phyloP scores from a whole-genome alignment of 2,329 filamentous ascomycete species.

The Botrytis tulipae region DNA sequence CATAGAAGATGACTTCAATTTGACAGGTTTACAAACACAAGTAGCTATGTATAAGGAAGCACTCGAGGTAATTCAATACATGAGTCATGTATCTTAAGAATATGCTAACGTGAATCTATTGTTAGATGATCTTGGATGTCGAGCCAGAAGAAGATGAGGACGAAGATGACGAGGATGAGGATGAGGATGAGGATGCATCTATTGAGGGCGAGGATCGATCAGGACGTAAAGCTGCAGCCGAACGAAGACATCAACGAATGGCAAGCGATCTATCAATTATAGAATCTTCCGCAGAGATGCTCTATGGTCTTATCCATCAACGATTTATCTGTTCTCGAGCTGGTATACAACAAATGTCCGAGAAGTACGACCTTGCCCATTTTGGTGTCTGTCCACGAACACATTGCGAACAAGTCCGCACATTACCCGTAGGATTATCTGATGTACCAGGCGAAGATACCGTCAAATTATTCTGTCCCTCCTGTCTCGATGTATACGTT shows the following conservation, averaged over 20 bases:
- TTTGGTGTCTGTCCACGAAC: slow-evolving; percentile 96
- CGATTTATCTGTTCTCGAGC: slow-evolving; percentile 95
- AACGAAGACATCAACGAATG: slow-evolving; percentile 78
- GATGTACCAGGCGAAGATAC: slow-evolving; percentile 96
- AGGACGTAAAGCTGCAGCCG: slow-evolving; percentile 48
- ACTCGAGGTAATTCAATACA: slow-evolving; percentile 60
- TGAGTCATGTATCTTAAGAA: background rate
- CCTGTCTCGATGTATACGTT: slow-evolving; percentile 94
- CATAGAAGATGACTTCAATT: slow-evolving; percentile 99
- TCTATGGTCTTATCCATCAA: slow-evolving; percentile 97
- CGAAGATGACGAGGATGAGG: slow-evolving; percentile 67
- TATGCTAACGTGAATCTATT: slow-evolving; percentile 23
- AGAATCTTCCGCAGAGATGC: slow-evolving; percentile 94
- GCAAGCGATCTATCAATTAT: slow-evolving; percentile 92
- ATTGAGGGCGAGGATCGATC: slow-evolving; percentile 60
- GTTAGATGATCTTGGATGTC: slow-evolving; percentile 92
- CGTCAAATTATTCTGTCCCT: slow-evolving; percentile 96
- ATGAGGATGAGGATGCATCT: slow-evolving; percentile 68
- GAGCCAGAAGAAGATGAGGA: slow-evolving; percentile 94
- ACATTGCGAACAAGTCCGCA: slow-evolving; percentile 84
- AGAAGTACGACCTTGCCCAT: slow-evolving; percentile 96
- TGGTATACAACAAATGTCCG: slow-evolving; percentile 98
- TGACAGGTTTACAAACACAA: slow-evolving; percentile 91
- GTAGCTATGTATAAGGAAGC: slow-evolving; percentile 99
- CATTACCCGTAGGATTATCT: slow-evolving; percentile 87